phyloP scores from a whole-genome alignment of 306 rosid genomes.

The Quercus agrifolia region DNA sequence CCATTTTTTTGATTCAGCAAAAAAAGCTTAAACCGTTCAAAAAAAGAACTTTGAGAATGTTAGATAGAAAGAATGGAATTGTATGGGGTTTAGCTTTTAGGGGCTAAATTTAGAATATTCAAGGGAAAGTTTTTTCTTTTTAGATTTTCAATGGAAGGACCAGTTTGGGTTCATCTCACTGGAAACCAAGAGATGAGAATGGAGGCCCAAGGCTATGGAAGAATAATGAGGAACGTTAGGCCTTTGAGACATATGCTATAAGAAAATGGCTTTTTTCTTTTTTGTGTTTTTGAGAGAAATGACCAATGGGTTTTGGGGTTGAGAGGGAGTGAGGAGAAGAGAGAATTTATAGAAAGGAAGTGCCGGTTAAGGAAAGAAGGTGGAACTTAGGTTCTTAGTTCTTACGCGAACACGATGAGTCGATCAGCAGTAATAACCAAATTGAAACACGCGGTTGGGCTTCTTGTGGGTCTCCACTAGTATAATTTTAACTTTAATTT shows the following conservation, averaged over 20 bases:
- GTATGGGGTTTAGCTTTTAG: not conserved
- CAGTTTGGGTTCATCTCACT: conserved; percentile 74
- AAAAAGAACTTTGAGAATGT: not conserved
- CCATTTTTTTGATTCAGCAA: conserved; percentile 34
- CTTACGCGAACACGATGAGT: not conserved
- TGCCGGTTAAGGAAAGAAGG: not conserved
- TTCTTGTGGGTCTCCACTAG: not conserved
- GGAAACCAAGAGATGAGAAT: conserved; percentile 86
- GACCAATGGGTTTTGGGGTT: not conserved
- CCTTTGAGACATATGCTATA: conserved; percentile 77
- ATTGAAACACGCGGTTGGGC: not conserved
- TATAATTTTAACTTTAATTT: not conserved
- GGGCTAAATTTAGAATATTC: not conserved
- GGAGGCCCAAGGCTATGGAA: conserved; percentile 64
- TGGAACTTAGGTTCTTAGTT: not conserved
- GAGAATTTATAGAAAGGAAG: conserved; percentile 14
- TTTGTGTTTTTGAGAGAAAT: not conserved
- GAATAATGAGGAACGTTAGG: conserved; percentile 61
- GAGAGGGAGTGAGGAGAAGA: not conserved
- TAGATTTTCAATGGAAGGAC: conserved; percentile 4
- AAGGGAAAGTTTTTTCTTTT: not conserved
- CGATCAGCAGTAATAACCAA: not conserved
- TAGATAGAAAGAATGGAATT: not conserved
- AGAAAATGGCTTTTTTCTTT: not conserved
- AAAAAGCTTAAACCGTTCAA: not conserved